phyloP scores from a whole-genome alignment of 192 early-diverging fungal species.

The Cladochytrium replicatum region DNA sequence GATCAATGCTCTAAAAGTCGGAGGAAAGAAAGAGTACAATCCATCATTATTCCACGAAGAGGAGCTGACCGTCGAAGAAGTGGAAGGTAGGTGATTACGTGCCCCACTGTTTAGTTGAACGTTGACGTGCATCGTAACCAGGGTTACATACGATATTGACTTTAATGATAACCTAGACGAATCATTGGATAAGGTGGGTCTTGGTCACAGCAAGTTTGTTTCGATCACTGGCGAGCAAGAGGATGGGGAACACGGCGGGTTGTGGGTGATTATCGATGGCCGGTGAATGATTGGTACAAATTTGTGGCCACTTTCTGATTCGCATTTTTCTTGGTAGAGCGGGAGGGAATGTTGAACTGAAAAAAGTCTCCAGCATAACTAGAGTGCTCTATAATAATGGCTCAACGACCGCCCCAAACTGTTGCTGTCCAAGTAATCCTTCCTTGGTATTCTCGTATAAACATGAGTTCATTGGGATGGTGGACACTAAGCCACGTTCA shows the following conservation, averaged over 20 bases:
- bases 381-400: too few relatives aligned
- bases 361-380: too few relatives aligned
- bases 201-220: conserved; percentile 49
- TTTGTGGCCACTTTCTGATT: too few relatives aligned
- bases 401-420: too few relatives aligned
- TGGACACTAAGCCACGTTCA: too few relatives aligned
- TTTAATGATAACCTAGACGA: conserved; percentile 67
- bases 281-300: too few relatives aligned
- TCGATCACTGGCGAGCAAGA: conserved; percentile 52
- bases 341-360: too few relatives aligned
- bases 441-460: too few relatives aligned
- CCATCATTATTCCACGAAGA: conserved; percentile 54
- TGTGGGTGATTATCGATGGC: too few relatives aligned
- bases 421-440: too few relatives aligned
- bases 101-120: background rate
- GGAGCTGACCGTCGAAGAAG: conserved; percentile 63
- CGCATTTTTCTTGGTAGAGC: too few relatives aligned
- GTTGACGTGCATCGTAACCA: conserved; percentile 11
- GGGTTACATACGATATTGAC: conserved; percentile 82
- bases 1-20: conserved; percentile 33
- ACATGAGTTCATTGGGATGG: too few relatives aligned
- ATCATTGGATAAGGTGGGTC: conserved; percentile 46
- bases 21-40: conserved; percentile 3
- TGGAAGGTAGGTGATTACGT: conserved; percentile 33
- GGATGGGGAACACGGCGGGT: conserved; percentile 13